These are phyloP conservation scores for Trametes gibbosa DNA, from an alignment of 768 basidiomycete genomes.

Conservation along the genomic window DNA sequence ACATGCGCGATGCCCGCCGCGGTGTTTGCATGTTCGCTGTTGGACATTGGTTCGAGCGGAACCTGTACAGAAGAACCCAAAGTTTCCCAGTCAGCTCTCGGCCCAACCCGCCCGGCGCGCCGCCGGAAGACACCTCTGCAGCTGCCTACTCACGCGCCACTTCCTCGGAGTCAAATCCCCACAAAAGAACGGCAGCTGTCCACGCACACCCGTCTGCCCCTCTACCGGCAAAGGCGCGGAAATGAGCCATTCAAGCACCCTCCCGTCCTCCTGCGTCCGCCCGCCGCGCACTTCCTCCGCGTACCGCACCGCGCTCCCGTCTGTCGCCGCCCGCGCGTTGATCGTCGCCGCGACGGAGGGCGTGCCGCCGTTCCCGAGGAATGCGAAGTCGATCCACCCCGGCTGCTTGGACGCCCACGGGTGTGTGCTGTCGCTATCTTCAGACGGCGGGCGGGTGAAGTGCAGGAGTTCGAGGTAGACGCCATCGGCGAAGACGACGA, in stretches of 20 bases:
- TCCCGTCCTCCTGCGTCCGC: conserved; percentile 53
- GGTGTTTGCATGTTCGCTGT: conserved; percentile 48
- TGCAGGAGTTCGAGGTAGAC: conserved; percentile 69
- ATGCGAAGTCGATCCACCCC: conserved; percentile 70
- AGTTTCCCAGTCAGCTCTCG: not conserved
- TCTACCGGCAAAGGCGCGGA: conserved; percentile 35
- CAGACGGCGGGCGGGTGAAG: conserved; percentile 56
- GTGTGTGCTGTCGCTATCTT: conserved; percentile 40
- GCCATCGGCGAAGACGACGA: conserved; percentile 60
- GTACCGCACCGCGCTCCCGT: conserved; percentile 43
- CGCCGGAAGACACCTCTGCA: not conserved
- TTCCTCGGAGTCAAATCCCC: conserved; percentile 64
- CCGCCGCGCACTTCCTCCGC: conserved; percentile 48
- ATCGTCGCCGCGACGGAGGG: conserved; percentile 49
- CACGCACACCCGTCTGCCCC: conserved; percentile 22
- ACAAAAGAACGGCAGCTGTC: conserved; percentile 66
- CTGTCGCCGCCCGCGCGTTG: conserved; percentile 46
- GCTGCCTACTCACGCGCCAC: conserved; percentile 46
- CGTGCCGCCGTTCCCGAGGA: conserved; percentile 48
- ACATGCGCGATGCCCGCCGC: conserved; percentile 51
- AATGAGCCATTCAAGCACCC: conserved; percentile 57
- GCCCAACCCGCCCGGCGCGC: too few relatives aligned
- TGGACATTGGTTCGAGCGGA: conserved; percentile 44
- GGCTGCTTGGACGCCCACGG: conserved; percentile 52
- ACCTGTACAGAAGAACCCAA: conserved; percentile 37